Evolutionary conservation across 2,329 filamentous ascomycete species (phyloP), one percentile per base, ranked within the genome.

Genomic region (Colletotrichum sp.): DNA sequence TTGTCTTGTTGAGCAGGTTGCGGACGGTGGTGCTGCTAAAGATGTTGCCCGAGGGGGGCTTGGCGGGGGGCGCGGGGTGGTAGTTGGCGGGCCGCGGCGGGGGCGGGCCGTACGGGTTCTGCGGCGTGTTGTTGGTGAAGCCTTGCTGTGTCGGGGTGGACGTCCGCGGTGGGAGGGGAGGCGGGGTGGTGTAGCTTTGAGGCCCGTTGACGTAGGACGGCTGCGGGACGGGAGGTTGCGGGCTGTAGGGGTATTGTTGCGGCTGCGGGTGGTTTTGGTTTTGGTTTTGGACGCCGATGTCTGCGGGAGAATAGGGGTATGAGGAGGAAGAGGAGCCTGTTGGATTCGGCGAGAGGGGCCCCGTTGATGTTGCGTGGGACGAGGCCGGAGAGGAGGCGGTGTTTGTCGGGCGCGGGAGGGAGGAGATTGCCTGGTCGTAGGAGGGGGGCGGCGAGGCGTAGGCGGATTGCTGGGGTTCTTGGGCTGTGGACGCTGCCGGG

Each of bases 1-100:
- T 82, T 30, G 83, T 85, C 79, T 83, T 85, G 67, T 81, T 82
- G 15, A 85, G 66, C 81, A 83, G 84, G 70, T 82, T 83, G 72
- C 82, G 80, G 2, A 83, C 84, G 21, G 83, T 83, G 38, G 80
- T 80, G 73, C 81, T 80, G 30, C 82, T 81, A 63, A 85, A 83
- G 16, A 84, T 77, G 36, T 43, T 43, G 38, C 80, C 81, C 9
- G 72, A 48, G 58, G 38, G 43, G 58, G 67, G 43, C 55, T 75
- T 73, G 6, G 43, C 48, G 24, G 67, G 67, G 2, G 28, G 26
- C 13, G 24, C 55, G 9, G 68, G 36, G 68, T 21, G 68, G 28
- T 5, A 36, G 63, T 70, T 58, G 63, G 36, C 57, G 8, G 43
- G 71, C 34, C 72, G 43, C 6, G 72, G 64, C n/a, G 74, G 74